A percentile compares a stretch with the other conserved stretches of the same genome.
Evolutionary conservation across 2,329 filamentous ascomycete genomes (phyloP).

Genomic region (Triangularia verruculosa): DNA sequence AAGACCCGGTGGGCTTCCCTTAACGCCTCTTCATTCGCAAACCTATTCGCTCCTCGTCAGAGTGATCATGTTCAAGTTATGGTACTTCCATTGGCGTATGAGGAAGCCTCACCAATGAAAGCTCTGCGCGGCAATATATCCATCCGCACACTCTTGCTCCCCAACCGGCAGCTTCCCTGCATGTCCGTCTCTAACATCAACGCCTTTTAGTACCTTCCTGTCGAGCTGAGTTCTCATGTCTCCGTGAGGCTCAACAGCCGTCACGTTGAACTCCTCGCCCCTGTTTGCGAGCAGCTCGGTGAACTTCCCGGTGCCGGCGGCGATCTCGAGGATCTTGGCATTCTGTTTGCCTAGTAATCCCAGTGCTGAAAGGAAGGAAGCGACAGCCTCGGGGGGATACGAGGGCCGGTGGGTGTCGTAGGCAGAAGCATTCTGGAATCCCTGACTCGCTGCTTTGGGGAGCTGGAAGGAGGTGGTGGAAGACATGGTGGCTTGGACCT

Average conservation of each 20-base stretch:
- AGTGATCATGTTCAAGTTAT: background rate
- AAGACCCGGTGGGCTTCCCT: constrained; percentile 66
- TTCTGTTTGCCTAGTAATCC: constrained; percentile 45
- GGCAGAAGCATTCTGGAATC: constrained; percentile 60
- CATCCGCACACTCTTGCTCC: constrained; percentile 47
- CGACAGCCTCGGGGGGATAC: constrained; percentile 48
- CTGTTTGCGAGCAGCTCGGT: constrained; percentile 50
- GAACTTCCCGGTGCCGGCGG: constrained; percentile 36
- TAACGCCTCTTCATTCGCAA: constrained; percentile 61
- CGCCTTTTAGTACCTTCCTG: constrained; percentile 49
- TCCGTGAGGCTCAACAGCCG: constrained; percentile 2
- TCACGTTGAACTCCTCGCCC: constrained; percentile 24
- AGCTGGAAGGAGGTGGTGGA: constrained; percentile 17
- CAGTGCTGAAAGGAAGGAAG: constrained; percentile 55
- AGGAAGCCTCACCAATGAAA: constrained; percentile 55
- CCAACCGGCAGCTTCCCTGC: constrained; percentile 56
- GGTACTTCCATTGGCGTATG: background rate
- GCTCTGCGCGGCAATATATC: constrained; percentile 63
- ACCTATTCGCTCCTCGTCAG: constrained; percentile 43
- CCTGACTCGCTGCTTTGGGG: constrained; percentile 43
- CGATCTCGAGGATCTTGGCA: constrained; percentile 39
- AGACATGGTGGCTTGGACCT: background rate
- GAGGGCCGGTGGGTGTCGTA: constrained; percentile 69
- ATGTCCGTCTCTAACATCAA: constrained; percentile 55
- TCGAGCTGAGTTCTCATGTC: constrained; percentile 42